These are phyloP conservation scores for Mrakia hoshinonis DNA, from an alignment of 768 basidiomycete genomes.

Conservation along the genomic window DNA sequence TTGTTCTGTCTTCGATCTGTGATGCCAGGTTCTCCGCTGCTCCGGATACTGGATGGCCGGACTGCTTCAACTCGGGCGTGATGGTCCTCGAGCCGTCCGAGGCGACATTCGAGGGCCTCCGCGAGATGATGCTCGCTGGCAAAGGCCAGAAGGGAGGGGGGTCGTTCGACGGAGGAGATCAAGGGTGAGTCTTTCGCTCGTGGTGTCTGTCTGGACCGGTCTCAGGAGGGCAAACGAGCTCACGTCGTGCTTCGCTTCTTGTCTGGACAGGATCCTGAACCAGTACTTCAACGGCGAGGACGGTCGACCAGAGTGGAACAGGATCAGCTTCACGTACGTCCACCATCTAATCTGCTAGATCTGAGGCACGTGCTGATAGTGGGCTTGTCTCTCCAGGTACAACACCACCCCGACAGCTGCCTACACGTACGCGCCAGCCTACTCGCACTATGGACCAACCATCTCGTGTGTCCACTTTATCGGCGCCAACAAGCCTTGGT, in stretches of 20 bases:
- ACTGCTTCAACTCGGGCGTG: conserved; percentile 97
- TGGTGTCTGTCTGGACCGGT: no score
- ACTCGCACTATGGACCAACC: conserved; percentile 79
- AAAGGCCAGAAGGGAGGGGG: conserved; percentile 49
- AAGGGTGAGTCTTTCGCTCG: conserved; percentile 61
- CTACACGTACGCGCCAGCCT: conserved; percentile 97
- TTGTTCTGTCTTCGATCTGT: not conserved
- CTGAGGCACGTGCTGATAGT: not conserved
- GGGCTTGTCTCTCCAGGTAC: conserved; percentile 45
- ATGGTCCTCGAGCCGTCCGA: conserved; percentile 75
- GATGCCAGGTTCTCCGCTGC: conserved; percentile 66
- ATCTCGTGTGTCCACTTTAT: conserved; percentile 89
- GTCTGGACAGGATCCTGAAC: conserved; percentile 20
- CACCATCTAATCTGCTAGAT: conserved; percentile 2
- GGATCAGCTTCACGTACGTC: conserved; percentile 72
- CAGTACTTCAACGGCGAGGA: conserved; percentile 27
- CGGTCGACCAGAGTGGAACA: conserved; percentile 64
- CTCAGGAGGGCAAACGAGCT: not conserved
- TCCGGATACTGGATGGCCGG: conserved; percentile 98
- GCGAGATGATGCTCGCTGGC: conserved; percentile 54
- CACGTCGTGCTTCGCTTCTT: not conserved
- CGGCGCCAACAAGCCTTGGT: conserved; percentile 93
- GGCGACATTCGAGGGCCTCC: conserved; percentile 70
- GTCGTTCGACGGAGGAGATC: conserved; percentile 97
- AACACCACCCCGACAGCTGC: conserved; percentile 96